phyloP scores from a whole-genome alignment of 2,329 filamentous ascomycete species.

The Nectriaceae sp. region DNA sequence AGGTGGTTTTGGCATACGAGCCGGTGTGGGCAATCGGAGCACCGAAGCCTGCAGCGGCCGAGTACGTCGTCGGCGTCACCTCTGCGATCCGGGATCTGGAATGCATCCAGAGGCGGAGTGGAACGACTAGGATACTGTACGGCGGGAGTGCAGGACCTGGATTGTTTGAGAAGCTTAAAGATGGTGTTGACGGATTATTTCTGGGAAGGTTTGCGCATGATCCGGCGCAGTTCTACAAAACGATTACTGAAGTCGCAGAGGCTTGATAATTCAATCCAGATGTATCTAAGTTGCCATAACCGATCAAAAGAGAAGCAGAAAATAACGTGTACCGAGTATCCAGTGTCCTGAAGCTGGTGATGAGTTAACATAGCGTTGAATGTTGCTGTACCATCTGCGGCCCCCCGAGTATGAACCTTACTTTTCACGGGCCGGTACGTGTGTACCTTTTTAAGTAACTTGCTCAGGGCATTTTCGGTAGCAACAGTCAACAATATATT shows the following conservation, averaged over 20 bases:
- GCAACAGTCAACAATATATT: too few species aligned
- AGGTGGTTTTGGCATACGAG: slow-evolving; percentile 81
- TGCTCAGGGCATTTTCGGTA: too few species aligned
- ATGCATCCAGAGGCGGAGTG: slow-evolving; percentile 52
- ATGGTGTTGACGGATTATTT: slow-evolving; percentile 78
- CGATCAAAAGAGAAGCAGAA: too few species aligned
- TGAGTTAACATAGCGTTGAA: too few species aligned
- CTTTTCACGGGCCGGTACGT: too few species aligned
- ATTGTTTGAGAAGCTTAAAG: slow-evolving; percentile 66
- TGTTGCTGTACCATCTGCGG: too few species aligned
- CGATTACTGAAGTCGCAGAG: slow-evolving; percentile 69
- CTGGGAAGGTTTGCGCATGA: slow-evolving; percentile 82
- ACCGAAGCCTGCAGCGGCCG: slow-evolving; percentile 66
- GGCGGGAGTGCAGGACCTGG: slow-evolving; percentile 83
- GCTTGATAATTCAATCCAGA: slow-evolving; percentile 24
- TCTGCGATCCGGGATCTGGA: slow-evolving; percentile 59
- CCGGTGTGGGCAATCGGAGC: slow-evolving; percentile 89
- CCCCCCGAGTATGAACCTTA: too few species aligned
- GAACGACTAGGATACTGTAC: slow-evolving; percentile 71
- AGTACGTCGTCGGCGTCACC: slow-evolving; percentile 73
- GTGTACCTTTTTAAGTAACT: too few species aligned
- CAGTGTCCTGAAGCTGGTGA: too few species aligned
- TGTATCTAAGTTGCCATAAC: not conserved
- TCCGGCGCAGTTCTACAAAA: slow-evolving; percentile 68
- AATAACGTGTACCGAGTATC: too few species aligned